These are phyloP conservation scores for Nitzschia sp. DNA, from an alignment of 108 stramenopile genomes.

Conservation along the genomic window DNA sequence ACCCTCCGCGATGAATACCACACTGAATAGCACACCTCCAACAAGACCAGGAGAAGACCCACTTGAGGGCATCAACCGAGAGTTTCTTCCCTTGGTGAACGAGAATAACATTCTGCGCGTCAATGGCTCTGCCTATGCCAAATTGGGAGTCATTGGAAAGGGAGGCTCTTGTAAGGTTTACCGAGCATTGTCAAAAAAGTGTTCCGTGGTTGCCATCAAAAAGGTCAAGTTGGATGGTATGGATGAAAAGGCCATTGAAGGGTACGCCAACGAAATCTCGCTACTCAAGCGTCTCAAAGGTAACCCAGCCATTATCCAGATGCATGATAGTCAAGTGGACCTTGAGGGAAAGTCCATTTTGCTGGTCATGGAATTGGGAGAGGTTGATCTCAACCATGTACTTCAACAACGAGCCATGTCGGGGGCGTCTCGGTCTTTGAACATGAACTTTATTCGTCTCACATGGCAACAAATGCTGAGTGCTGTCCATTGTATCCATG, in stretches of 20 bases:
- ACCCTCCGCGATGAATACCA: neutral
- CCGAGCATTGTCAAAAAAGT: slow-evolving; percentile 76
- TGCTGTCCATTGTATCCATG: slow-evolving; percentile 97
- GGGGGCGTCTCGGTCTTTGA: slow-evolving; percentile 46
- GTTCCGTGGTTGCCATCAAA: slow-evolving; percentile 92
- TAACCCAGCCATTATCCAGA: slow-evolving; percentile 90
- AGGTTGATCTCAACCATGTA: slow-evolving; percentile 93
- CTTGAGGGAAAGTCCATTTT: slow-evolving; percentile 71
- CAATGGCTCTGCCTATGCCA: slow-evolving; percentile 77
- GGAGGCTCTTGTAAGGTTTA: slow-evolving; percentile 97
- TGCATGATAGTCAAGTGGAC: slow-evolving; percentile 91
- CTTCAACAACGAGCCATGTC: slow-evolving; percentile 73
- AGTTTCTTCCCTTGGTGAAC: slow-evolving; percentile 77
- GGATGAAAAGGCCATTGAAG: slow-evolving; percentile 81
- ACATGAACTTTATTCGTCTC: slow-evolving; percentile 95
- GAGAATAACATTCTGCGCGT: slow-evolving; percentile 83
- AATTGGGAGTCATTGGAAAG: slow-evolving; percentile 93
- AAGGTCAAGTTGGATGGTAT: slow-evolving; percentile 89
- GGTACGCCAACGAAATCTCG: slow-evolving; percentile 97
- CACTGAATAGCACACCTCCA: no score
- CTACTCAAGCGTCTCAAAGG: slow-evolving; percentile 84
- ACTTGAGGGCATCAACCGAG: slow-evolving; percentile 29
- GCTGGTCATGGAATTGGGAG: slow-evolving; percentile 95
- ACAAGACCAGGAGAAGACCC: neutral
- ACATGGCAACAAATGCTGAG: slow-evolving; percentile 99